Conservation (phyloP, 2,329 filamentous ascomycete genomes). For the Clarireedia homoeocarpa region DNA sequence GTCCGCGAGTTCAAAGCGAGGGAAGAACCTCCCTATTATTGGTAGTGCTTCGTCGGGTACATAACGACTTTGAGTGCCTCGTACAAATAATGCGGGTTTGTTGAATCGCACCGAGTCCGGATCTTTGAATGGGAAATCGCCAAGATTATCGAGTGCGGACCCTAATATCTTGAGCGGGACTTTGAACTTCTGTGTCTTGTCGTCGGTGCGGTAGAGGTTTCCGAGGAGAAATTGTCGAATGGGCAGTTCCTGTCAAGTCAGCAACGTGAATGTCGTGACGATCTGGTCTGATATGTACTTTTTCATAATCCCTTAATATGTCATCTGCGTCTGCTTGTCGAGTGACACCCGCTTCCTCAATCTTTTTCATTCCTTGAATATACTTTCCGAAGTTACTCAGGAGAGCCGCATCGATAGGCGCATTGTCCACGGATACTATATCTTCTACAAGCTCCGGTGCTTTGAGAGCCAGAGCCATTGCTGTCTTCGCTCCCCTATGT, state of each 20-base stretch:
- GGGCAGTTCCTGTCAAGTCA: slow-evolving; percentile 41
- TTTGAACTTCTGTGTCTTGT: slow-evolving; percentile 59
- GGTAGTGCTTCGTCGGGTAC: slow-evolving; percentile 74
- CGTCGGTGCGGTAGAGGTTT: slow-evolving; percentile 58
- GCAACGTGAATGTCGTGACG: not conserved
- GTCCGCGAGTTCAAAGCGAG: slow-evolving; percentile 63
- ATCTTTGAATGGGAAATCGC: slow-evolving; percentile 80
- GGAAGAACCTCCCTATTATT: slow-evolving; percentile 76
- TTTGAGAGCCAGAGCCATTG: slow-evolving; percentile 76
- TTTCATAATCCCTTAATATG: slow-evolving; percentile 68
- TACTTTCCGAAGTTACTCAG: slow-evolving; percentile 71
- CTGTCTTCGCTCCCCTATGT: slow-evolving; percentile 76
- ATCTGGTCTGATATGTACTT: slow-evolving; percentile 34
- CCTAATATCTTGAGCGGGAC: slow-evolving; percentile 69
- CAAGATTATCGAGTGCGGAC: slow-evolving; percentile 58
- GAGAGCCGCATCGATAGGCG: slow-evolving; percentile 73
- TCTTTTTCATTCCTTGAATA: slow-evolving; percentile 73
- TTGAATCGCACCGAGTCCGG: slow-evolving; percentile 60
- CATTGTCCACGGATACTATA: slow-evolving; percentile 84
- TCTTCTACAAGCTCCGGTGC: slow-evolving; percentile 59
- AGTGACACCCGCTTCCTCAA: slow-evolving; percentile 61
- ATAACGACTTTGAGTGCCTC: slow-evolving; percentile 71
- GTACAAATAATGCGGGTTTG: slow-evolving; percentile 73
- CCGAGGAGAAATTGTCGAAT: slow-evolving; percentile 89
- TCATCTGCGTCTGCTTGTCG: slow-evolving; percentile 71